A percentile compares a stretch with the other conserved stretches of the same genome.
phyloP scores from a whole-genome alignment of 1,139 yeast species.

The Saccharomyces hybrid region DNA sequence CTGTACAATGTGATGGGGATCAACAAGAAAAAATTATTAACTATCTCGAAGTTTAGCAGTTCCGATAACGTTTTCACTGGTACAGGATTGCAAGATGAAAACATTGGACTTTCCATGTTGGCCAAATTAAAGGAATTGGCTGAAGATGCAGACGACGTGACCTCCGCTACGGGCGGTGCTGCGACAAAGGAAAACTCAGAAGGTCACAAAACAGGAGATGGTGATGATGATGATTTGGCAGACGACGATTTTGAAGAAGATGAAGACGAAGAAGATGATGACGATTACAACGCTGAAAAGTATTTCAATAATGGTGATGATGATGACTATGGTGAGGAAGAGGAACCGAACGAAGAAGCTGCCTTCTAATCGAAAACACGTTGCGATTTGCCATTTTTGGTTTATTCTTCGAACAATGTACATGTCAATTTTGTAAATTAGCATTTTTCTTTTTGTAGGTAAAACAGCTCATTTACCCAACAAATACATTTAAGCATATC shows the following conservation, averaged over 20 bases:
- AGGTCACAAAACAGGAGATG: slow-evolving; percentile 70
- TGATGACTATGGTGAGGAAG: slow-evolving; percentile 45
- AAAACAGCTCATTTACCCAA: background rate
- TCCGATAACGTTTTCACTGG: slow-evolving; percentile 37
- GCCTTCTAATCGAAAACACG: slow-evolving; percentile 44
- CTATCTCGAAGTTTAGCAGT: slow-evolving; percentile 42
- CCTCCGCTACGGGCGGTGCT: slow-evolving; percentile 46
- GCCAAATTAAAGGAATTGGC: slow-evolving; percentile 58
- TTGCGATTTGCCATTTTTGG: background rate
- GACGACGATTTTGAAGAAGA: slow-evolving; percentile 73
- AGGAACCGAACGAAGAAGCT: slow-evolving; percentile 53
- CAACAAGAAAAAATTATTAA: slow-evolving; percentile 47
- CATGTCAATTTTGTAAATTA: background rate
- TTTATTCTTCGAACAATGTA: background rate
- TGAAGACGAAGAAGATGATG: slow-evolving; percentile 63
- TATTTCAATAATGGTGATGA: slow-evolving; percentile 56
- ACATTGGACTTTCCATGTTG: slow-evolving; percentile 39
- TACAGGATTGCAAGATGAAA: slow-evolving; percentile 32
- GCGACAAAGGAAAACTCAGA: slow-evolving; percentile 63
- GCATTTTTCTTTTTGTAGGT: background rate
- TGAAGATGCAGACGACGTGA: slow-evolving; percentile 48
- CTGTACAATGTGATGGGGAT: slow-evolving; percentile 69
- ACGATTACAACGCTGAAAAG: slow-evolving; percentile 72
- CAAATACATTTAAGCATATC: background rate
- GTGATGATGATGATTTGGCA: slow-evolving; percentile 52